These are phyloP conservation scores for Botrytis sinoallii DNA, from an alignment of 2,329 filamentous ascomycete genomes.

Conservation along the genomic window DNA sequence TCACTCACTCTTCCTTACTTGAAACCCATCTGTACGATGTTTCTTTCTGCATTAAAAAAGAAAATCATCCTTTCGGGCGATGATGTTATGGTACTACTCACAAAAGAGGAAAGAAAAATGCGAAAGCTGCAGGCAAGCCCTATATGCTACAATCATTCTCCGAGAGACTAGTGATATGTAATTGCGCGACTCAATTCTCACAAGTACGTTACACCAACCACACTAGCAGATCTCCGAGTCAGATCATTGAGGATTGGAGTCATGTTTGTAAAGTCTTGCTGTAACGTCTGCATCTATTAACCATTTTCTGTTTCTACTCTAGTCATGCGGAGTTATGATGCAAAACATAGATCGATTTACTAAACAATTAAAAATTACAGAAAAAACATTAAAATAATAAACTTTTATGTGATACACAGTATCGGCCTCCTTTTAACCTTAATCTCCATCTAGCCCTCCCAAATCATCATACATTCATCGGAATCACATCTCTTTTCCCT, in stretches of 20 bases:
- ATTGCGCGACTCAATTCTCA: background rate
- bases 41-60: background rate
- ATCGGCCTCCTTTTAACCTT: background rate
- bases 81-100: background rate
- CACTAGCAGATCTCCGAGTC: background rate
- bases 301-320: background rate
- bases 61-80: background rate
- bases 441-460: background rate
- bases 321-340: background rate
- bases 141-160: background rate
- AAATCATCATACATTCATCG: background rate
- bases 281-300: background rate
- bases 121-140: background rate
- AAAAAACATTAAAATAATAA: background rate
- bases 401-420: background rate
- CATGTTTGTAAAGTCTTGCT: background rate
- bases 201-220: background rate
- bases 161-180: background rate
- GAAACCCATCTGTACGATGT: background rate
- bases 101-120: background rate
- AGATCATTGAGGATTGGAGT: background rate
- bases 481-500: background rate
- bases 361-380: background rate
- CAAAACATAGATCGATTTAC: background rate
- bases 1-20: background rate